Conservation (phyloP, 78 protist species). For the Ministeria vibrans region DNA sequence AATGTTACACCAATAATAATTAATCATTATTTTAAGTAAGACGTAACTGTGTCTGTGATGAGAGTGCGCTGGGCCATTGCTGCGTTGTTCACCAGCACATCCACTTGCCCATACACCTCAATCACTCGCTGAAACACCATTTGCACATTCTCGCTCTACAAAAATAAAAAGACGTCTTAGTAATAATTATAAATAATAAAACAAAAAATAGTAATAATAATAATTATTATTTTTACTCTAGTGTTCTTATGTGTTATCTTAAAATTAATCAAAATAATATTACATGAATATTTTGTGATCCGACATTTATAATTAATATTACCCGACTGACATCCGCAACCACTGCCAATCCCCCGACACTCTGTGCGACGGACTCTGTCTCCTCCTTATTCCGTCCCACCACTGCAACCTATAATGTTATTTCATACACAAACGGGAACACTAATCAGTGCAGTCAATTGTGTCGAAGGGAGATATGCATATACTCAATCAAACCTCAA, state of each 20-base stretch:
- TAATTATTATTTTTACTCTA: too few relatives aligned
- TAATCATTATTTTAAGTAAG: too few relatives aligned
- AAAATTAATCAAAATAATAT: too few relatives aligned
- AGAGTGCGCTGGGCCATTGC: not conserved
- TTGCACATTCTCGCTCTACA: not conserved
- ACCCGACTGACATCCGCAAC: not conserved
- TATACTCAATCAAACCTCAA: not conserved
- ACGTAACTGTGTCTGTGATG: not conserved
- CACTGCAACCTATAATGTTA: not conserved
- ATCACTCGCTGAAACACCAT: not conserved
- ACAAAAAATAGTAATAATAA: not conserved
- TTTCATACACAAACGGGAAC: not conserved
- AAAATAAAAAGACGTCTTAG: not conserved
- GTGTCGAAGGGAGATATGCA: not conserved
- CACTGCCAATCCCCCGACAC: not conserved
- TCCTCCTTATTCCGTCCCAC: not conserved
- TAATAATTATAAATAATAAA: not conserved
- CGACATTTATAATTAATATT: too few relatives aligned
- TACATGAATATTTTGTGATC: not conserved
- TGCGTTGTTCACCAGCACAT: constrained; percentile 1
- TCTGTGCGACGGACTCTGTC: not conserved
- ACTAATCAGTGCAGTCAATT: not conserved
- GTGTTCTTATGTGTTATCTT: too few relatives aligned
- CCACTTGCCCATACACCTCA: not conserved
- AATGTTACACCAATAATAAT: too few relatives aligned